phyloP scores from a whole-genome alignment of 148 eudicot genomes.

The Gaultheria prostrata region DNA sequence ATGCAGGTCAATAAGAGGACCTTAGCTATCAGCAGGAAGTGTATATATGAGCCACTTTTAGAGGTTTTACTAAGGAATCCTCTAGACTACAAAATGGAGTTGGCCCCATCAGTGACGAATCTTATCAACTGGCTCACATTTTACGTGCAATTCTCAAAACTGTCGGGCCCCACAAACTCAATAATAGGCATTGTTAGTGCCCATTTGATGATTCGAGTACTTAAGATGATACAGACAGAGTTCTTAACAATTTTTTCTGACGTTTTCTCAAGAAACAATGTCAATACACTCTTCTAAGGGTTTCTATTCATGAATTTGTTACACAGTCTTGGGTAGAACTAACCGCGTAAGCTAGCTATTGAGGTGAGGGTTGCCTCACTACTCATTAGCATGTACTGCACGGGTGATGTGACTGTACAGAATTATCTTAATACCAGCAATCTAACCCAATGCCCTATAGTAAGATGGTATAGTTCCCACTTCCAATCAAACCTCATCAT shows the following conservation, averaged over 20 bases:
- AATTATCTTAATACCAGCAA: background rate
- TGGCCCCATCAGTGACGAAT: slow-evolving; percentile 4
- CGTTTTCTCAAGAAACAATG: background rate
- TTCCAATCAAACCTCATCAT: background rate
- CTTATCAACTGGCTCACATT: background rate
- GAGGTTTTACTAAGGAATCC: background rate
- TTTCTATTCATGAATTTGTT: background rate
- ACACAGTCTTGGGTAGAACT: background rate
- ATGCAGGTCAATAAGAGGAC: background rate
- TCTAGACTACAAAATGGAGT: background rate
- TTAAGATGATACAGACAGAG: background rate
- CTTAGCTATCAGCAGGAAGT: background rate
- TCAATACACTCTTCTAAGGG: background rate
- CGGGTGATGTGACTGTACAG: background rate
- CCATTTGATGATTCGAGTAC: background rate
- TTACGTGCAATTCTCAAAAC: background rate
- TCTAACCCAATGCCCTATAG: background rate
- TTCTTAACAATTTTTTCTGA: background rate
- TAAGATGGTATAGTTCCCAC: background rate
- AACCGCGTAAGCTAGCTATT: background rate
- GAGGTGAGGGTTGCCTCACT: background rate
- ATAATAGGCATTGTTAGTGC: background rate
- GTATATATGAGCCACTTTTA: slow-evolving; percentile 4
- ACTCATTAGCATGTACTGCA: background rate
- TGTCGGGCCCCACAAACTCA: background rate